Evolutionary conservation across 2,329 filamentous ascomycete genomes (phyloP).

Genomic region (Pseudogymnoascus sp.): DNA sequence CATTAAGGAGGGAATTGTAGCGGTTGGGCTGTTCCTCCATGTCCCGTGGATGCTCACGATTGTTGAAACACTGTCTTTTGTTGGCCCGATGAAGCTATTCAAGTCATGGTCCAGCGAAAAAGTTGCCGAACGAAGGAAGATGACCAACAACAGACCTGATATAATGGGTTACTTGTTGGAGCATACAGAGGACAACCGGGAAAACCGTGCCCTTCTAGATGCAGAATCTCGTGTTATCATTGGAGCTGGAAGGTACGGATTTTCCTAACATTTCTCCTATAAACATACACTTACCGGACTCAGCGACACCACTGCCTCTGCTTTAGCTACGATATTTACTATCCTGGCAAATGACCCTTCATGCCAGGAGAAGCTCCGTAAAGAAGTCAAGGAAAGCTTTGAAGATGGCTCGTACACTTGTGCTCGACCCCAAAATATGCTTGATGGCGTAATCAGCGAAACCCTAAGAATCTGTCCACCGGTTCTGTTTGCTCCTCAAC

Average conservation of each 20-base stretch:
- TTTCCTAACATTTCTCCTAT: neutral
- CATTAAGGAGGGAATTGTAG: slow-evolving; percentile 12
- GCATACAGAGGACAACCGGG: neutral
- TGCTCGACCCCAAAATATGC: slow-evolving; percentile 11
- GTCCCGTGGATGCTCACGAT: slow-evolving; percentile 16
- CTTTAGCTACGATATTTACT: slow-evolving; percentile 3
- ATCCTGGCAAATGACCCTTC: slow-evolving; percentile 2
- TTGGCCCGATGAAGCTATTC: slow-evolving; percentile 13
- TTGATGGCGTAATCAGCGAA: slow-evolving; percentile 19
- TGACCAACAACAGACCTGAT: slow-evolving; percentile 2
- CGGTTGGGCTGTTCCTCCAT: slow-evolving; percentile 13
- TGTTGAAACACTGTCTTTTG: slow-evolving; percentile 13
- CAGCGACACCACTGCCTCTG: slow-evolving; percentile 8
- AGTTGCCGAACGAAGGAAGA: slow-evolving; percentile 12
- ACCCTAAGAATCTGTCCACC: slow-evolving; percentile 15
- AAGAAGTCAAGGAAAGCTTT: slow-evolving; percentile 5
- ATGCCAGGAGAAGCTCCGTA: slow-evolving; percentile 1
- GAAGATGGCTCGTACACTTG: slow-evolving; percentile 11
- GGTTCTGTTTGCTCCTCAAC: slow-evolving; percentile 18
- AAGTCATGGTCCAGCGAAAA: slow-evolving; percentile 15
- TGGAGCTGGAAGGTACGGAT: slow-evolving; percentile 16
- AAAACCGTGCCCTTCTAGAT: slow-evolving; percentile 9
- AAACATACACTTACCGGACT: neutral
- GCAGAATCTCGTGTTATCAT: slow-evolving; percentile 16
- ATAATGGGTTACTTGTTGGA: slow-evolving; percentile 16